Base-by-base conservation (phyloP, 176 grass and related monocot genomes). In the Lolium perenne region DNA sequence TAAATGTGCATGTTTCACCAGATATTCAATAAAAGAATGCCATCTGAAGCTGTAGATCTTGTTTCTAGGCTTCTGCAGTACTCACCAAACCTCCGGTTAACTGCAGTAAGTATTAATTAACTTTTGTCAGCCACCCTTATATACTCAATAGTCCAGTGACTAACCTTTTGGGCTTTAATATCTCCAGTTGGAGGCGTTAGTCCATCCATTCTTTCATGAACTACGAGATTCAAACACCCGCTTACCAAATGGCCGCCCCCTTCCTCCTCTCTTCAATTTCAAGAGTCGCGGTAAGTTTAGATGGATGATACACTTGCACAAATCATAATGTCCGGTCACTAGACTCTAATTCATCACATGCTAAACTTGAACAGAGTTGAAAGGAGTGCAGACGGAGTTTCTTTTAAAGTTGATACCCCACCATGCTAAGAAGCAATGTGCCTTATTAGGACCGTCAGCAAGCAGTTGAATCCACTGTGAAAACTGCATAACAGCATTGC, bases 21-120 rank as follows among this genome's bases (percentile, higher is more conserved):
- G 95, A 97, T 97, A 64, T 97, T 97, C 40, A 78, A 92, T 79
- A 97, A 97, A 84, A 87, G 92, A 83, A 97, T 91, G 95, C 95
- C 92, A n/a, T 93, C 95, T 89, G 92, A 97, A 87, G 92, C 95
- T 32, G 92, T 97, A 62, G 92, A 97, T 94, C 90, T 97, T 74
- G 95, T 97, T 68, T 97, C 95, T 69, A 81, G 95, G 84, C 90
- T 97, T 76, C 84, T 97, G 54, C 95, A 97, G 84, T 97, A 97
- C 78, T 97, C 95, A 63, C 95, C 95, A 70, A 94, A 94, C 80
- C 83, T 97, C 22, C 88, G 90, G 53, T 92, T 86, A 79, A 97
- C 92, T 84, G 95, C 92, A 88, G 92, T 97, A 87, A 82, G 95
- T 91, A 81, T 85, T 77, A 57, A 9, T 40, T 18, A 16, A 50